Base-by-base conservation (phyloP, 1,284 basidiomycete genomes). In the Afroboletus lepidellus region DNA sequence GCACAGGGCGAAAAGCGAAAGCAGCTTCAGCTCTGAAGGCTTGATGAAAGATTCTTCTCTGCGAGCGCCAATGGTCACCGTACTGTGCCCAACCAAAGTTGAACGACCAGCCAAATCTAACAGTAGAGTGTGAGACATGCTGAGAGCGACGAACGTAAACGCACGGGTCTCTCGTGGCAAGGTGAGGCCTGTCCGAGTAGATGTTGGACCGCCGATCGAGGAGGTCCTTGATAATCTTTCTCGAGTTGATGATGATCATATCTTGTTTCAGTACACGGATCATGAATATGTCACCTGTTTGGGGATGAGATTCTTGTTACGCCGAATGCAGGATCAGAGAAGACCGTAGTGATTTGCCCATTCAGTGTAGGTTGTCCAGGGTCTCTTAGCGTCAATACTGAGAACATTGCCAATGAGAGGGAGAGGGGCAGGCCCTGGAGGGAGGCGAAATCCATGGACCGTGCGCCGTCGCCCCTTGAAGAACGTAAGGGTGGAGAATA, bases 1-100 rank as follows among this genome's bases (percentile, higher is more conserved):
- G 65, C 20, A 57, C 36, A 9, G 62, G 64, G 29, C 27, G 64
- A 37, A 54, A 61, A 8, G 41, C 11, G 29, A 52, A 18, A 0
- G 55, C 24, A 1, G 62, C 56, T 32, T 69, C 55, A 5, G 56
- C 46, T 36, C 57, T 52, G 36, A 69, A 69, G 15, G 55, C 41
- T 25, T 69, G 65, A 27, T 69, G 64, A 33, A 66, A 68, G 2
- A 68, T 44, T 34, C 51, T 55, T 45, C 62, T 57, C 18, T 63
- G 55, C 7, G 42, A 47, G 12, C 65, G 62, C 64, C 67, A 66
- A 8, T 23, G 25, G 30, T 60, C 54, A 4, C 57, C 57, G 13
- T 69, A 68, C 18, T n/a, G 45, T 39, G 46, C 27, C 41, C 53
- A 64, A 34, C n/a, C n/a, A n/a, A n/a, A n/a, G n/a, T n/a, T n/a